Evolutionary conservation across 331 rosid species (phyloP).

Genomic region (Dryas integrifolia): DNA sequence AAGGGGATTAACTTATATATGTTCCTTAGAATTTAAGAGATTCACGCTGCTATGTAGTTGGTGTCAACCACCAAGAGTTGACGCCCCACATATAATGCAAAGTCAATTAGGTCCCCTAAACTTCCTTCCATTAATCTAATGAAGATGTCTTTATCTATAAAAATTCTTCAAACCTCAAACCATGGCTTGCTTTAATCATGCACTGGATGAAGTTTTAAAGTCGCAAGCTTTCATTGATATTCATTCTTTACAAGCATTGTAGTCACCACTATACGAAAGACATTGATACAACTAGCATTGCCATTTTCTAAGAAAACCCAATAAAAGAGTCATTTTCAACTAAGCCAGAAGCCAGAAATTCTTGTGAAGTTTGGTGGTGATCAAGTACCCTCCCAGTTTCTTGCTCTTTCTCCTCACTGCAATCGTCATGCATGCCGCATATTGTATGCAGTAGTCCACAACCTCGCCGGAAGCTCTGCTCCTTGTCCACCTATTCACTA

Average conservation of each 20-base stretch:
- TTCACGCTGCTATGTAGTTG: neutral
- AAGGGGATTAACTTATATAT: neutral
- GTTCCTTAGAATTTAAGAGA: no score
- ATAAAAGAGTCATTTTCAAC: neutral
- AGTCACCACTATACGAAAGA: neutral
- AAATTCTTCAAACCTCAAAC: conserved; percentile 3
- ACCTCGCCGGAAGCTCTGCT: conserved; percentile 34
- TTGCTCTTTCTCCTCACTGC: conserved; percentile 80
- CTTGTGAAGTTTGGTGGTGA: conserved; percentile 86
- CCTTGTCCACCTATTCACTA: conserved; percentile 38
- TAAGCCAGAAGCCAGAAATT: conserved; percentile 95
- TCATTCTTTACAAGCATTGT: neutral
- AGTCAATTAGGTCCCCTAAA: neutral
- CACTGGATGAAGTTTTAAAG: neutral
- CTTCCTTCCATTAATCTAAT: neutral
- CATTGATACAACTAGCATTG: neutral
- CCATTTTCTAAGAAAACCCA: neutral
- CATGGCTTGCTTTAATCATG: neutral
- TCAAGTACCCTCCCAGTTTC: conserved; percentile 79
- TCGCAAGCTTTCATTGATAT: neutral
- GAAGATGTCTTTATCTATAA: neutral
- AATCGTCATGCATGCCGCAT: conserved; percentile 73
- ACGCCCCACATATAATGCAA: neutral
- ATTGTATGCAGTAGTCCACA: conserved; percentile 67
- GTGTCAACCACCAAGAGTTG: neutral